Percentiles rank a stretch among this genome's conserved stretches.
These are phyloP conservation scores for Paramarasmius palmivorus DNA, from an alignment of 1,284 basidiomycete genomes.

Conservation along the genomic window DNA sequence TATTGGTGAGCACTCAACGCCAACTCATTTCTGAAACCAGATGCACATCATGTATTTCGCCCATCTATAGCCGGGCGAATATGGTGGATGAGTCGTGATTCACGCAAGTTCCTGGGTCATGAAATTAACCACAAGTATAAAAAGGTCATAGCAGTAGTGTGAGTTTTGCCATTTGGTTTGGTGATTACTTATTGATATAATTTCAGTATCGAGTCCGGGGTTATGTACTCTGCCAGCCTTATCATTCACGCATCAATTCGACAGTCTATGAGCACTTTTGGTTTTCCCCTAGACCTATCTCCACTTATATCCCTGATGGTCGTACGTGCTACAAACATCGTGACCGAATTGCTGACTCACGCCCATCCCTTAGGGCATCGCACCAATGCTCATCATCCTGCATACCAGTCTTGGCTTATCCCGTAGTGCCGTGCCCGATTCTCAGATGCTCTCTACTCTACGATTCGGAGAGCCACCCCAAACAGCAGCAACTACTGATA, in stretches of 20 bases:
- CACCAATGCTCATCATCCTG: constrained; percentile 5
- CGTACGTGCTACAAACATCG: neutral
- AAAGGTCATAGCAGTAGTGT: neutral
- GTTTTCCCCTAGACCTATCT: neutral
- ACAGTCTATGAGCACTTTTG: neutral
- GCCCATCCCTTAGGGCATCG: neutral
- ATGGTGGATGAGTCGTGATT: constrained; percentile 1
- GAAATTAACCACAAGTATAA: neutral
- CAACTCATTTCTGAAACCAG: too few relatives aligned
- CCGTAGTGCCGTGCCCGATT: too few relatives aligned
- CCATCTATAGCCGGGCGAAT: constrained; percentile 8
- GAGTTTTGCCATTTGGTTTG: neutral
- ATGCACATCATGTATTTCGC: neutral
- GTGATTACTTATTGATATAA: neutral
- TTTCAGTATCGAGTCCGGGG: constrained; percentile 3
- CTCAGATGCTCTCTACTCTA: too few relatives aligned
- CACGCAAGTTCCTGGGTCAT: neutral
- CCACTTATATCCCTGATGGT: neutral
- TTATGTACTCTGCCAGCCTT: neutral
- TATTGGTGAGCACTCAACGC: neutral
- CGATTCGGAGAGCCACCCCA: too few relatives aligned
- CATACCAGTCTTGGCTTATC: neutral
- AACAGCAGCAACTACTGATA: too few relatives aligned
- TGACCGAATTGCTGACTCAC: neutral
- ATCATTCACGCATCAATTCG: neutral